Base-by-base conservation (phyloP, 495 filamentous ascomycete genomes). In the Aspergillus conjunctus region DNA sequence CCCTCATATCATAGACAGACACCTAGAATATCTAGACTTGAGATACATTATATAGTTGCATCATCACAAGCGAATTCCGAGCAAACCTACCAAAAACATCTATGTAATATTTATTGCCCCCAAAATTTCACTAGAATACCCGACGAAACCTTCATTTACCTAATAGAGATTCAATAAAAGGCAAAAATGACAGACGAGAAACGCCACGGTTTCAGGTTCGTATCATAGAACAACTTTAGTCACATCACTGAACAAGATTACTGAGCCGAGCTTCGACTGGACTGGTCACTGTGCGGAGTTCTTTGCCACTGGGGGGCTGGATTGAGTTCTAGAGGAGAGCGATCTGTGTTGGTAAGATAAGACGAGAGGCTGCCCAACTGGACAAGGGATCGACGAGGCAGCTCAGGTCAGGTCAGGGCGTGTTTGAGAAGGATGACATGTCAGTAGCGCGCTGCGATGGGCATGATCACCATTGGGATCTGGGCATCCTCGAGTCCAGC, bases 1-100 rank as follows among this genome's bases (percentile, higher is more conserved):
- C 2, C 26, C 5, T 26, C 5, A 26, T 26, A 26, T 26, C 26
- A 43, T 43, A 43, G 39, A 41, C 3, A 41, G 2, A 43, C 39
- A 14, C 5, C 17, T 66, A 65, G 32, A 56, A 4, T 33, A 44
- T n/a, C 37, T 44, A 43, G 26, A 26, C 26, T 26, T 26, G 26
- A 26, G n/a, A n/a, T n/a, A n/a, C n/a, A n/a, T n/a, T 26, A 26
- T 26, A 26, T 26, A 26, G 26, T n/a, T n/a, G 26, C 26, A 26
- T 26, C 5, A 26, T 26, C n/a, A n/a, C n/a, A n/a, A n/a, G n/a
- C n/a, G n/a, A n/a, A 26, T 26, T 26, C 26, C 26, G 26, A 26
- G 26, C 26, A 26, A 26, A 26, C 5, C 26, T 26, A 5, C 26
- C 26, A n/a, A n/a, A n/a, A n/a, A n/a, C n/a, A n/a, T n/a, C n/a